Base-by-base conservation (phyloP, 2,329 filamentous ascomycete genomes). In the Metarhizium guizhouense region DNA sequence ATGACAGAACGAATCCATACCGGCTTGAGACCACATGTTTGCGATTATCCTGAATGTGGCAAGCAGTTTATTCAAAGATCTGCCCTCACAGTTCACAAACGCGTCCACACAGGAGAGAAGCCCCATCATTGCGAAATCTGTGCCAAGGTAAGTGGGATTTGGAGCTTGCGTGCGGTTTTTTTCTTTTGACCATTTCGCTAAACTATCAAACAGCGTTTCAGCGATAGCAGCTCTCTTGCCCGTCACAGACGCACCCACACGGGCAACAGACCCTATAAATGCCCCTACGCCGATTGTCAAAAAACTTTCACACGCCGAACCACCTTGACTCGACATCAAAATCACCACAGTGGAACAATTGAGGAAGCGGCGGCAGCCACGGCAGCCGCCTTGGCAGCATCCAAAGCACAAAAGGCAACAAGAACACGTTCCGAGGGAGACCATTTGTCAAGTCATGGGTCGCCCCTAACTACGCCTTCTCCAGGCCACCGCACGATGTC, bases 51-150 rank as follows among this genome's bases (percentile, higher is more conserved):
- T 45, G 85, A 84, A 54, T 99, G 94, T 70, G 89, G 89, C 61
- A 99, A 97, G 73, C 89, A 93, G 67, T 99, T 99, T 69, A 99
- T 99, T 63, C 94, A 99, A 72, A 83, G 94, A 56, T 96, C 92
- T 32, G 94, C 94, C 25, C 75, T 99, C 69, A 99, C 94, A 0
- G 94, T 99, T 7, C 94, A 97, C 71, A 86, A 89, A 67, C 88
- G 94, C 63, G 92, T 96, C 20, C 94, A 99, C 72, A 97, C 94
- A 2, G 94, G 94, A 61, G 94, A 97, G 75, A 99, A 99, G 74
- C 94, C 94, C 52, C 94, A 99, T 66, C 93, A 94, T 84, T 99
- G 94, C 69, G 94, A 96, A 73, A 85, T 89, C 60, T 97, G 94
- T 70, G 90, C 90, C 70, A 97, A 97, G 86, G 92, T 96, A 78